Percentiles rank a stretch among this genome's conserved stretches.
Evolutionary conservation across 2,329 filamentous ascomycete species (phyloP).

Genomic region (Xylaria sp.): DNA sequence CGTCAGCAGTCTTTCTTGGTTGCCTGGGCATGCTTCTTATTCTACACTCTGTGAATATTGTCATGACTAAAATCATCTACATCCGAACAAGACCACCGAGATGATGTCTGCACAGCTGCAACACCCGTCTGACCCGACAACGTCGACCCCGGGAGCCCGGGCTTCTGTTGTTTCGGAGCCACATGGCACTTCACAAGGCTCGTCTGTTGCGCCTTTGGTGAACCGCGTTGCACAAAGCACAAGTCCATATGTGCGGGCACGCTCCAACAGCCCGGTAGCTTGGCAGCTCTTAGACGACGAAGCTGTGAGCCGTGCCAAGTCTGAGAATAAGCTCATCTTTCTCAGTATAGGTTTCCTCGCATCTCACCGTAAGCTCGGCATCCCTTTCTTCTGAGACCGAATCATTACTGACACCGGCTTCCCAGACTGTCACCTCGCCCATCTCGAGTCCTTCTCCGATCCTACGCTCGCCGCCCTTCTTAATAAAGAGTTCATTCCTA

Average conservation of each 20-base stretch:
- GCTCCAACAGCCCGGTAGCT: conserved; percentile 82
- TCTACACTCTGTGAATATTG: neutral
- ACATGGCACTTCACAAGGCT: conserved; percentile 8
- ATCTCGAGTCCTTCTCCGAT: conserved; percentile 89
- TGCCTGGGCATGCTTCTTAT: conserved; percentile 3
- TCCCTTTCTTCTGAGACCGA: neutral
- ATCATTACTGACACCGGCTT: conserved; percentile 26
- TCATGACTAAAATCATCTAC: conserved; percentile 22
- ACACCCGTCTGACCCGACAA: conserved; percentile 24
- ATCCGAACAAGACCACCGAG: conserved; percentile 19
- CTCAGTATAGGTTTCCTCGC: conserved; percentile 94
- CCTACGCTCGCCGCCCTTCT: conserved; percentile 81
- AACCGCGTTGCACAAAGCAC: conserved; percentile 54
- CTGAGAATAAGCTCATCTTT: conserved; percentile 88
- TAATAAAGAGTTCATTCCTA: conserved; percentile 88
- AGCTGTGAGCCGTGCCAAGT: conserved; percentile 78
- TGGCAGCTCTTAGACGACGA: conserved; percentile 91
- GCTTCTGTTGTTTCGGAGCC: conserved; percentile 4
- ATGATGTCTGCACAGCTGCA: conserved; percentile 41
- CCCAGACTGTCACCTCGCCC: conserved; percentile 87
- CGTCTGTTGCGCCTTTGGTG: conserved; percentile 43
- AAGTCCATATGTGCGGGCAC: conserved; percentile 72
- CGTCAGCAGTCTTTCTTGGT: neutral
- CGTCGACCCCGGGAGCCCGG: conserved; percentile 6
- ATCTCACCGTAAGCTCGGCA: conserved; percentile 80